Evolutionary conservation across 768 basidiomycete species (phyloP).

Genomic region (Erythrobasidium yunnanense): DNA sequence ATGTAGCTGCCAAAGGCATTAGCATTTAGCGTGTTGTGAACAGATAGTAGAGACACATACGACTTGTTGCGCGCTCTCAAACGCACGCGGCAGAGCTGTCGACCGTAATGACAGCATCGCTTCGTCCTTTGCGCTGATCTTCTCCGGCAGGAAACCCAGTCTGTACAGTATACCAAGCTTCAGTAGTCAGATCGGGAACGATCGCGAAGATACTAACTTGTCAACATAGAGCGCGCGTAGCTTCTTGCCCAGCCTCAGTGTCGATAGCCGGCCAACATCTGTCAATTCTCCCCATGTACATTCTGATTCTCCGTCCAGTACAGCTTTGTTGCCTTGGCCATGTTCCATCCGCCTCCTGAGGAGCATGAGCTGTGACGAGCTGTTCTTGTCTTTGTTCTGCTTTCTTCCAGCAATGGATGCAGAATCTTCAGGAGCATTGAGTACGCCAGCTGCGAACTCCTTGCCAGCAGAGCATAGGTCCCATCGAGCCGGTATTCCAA

Average conservation of each 20-base stretch:
- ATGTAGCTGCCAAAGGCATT: constrained; percentile 37
- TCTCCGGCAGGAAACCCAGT: constrained; percentile 31
- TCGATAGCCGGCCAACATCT: constrained; percentile 34
- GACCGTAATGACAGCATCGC: constrained; percentile 43
- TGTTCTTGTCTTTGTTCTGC: not conserved
- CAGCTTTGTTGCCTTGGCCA: not conserved
- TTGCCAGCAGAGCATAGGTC: constrained; percentile 2
- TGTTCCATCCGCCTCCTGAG: not conserved
- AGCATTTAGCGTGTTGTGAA: too few species aligned
- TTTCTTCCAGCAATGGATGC: not conserved
- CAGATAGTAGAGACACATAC: too few species aligned
- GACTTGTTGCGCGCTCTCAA: constrained; percentile 62
- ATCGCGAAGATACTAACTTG: not conserved
- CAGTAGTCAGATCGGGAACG: too few species aligned
- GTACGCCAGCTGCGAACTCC: constrained; percentile 4
- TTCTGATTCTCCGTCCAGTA: not conserved
- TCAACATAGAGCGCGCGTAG: constrained; percentile 33
- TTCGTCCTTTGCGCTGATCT: constrained; percentile 3
- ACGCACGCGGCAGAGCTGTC: constrained; percentile 67
- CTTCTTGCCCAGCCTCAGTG: constrained; percentile 28
- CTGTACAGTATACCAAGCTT: too few species aligned
- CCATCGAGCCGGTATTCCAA: constrained; percentile 9
- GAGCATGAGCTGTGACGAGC: not conserved
- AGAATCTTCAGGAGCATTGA: not conserved
- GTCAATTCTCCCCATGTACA: constrained; percentile 35